These are phyloP conservation scores for Yamadazyma laniorum DNA, from an alignment of 805 yeast species.

Conservation along the genomic window DNA sequence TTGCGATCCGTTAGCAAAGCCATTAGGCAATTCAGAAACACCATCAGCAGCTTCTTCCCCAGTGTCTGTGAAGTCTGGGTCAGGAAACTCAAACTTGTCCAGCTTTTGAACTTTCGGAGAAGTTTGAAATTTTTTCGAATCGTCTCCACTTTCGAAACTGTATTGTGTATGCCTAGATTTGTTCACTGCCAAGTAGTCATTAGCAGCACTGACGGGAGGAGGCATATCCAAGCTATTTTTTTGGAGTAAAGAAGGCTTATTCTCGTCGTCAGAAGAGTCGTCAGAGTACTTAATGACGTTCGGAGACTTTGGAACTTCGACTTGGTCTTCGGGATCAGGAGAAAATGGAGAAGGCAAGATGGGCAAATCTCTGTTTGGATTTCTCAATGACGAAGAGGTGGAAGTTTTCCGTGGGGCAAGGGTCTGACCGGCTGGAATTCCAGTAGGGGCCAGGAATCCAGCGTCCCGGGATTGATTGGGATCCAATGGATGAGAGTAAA, in stretches of 20 bases:
- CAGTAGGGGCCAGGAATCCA: not conserved
- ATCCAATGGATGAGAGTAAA: not conserved
- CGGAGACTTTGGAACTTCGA: conserved; percentile 25
- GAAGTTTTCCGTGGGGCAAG: conserved; percentile 3
- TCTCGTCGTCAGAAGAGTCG: conserved; percentile 27
- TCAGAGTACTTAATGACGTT: conserved; percentile 37
- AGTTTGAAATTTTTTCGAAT: conserved; percentile 26
- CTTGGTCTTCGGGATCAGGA: conserved; percentile 4
- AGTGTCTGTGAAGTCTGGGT: conserved; percentile 11
- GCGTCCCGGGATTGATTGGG: not conserved
- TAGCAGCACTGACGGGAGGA: conserved; percentile 3
- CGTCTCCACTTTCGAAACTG: conserved; percentile 44
- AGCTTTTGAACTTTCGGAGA: conserved; percentile 24
- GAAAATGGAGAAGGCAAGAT: conserved; percentile 11
- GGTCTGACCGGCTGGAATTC: not conserved
- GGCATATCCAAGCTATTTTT: conserved; percentile 29
- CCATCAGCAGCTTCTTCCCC: conserved; percentile 12
- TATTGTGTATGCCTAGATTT: conserved; percentile 21
- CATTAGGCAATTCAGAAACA: conserved; percentile 15
- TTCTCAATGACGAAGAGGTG: not conserved
- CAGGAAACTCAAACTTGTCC: conserved; percentile 16
- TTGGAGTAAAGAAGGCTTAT: conserved; percentile 32
- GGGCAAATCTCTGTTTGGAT: conserved; percentile 12
- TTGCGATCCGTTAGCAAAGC: conserved; percentile 3
- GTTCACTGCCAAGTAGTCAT: conserved; percentile 9